phyloP scores from a whole-genome alignment of 2,329 filamentous ascomycete species.

The Aspergillus candidus region DNA sequence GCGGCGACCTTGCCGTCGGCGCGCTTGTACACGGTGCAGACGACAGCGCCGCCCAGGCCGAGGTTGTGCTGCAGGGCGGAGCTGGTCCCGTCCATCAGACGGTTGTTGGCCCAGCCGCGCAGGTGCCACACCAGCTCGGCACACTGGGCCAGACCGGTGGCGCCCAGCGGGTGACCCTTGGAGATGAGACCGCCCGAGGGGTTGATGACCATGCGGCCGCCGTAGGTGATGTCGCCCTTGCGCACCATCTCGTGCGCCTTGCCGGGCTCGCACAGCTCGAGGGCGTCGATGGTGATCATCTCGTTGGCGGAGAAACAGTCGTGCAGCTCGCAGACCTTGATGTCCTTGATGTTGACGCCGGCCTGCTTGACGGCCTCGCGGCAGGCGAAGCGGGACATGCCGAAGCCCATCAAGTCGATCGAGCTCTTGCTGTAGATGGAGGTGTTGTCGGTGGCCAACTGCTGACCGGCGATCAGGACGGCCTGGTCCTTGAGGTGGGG shows the following conservation, averaged over 20 bases:
- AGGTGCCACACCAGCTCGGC: constrained; percentile 94
- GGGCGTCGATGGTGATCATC: constrained; percentile 80
- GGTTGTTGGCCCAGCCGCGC: constrained; percentile 92
- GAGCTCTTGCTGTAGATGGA: constrained; percentile 70
- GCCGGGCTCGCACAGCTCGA: constrained; percentile 70
- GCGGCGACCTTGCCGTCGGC: constrained; percentile 65
- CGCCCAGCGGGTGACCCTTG: constrained; percentile 91
- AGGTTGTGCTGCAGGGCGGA: constrained; percentile 87
- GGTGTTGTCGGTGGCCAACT: constrained; percentile 76
- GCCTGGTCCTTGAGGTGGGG: constrained; percentile 77
- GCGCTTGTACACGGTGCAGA: constrained; percentile 82
- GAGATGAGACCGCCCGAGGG: constrained; percentile 91
- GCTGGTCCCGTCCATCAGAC: constrained; percentile 61
- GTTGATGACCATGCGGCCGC: constrained; percentile 75
- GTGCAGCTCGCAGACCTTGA: constrained; percentile 85
- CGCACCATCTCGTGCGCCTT: constrained; percentile 91
- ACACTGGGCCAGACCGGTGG: constrained; percentile 91
- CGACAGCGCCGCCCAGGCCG: constrained; percentile 81
- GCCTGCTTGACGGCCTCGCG: constrained; percentile 64
- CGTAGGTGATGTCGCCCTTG: constrained; percentile 84
- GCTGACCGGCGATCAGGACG: constrained; percentile 83
- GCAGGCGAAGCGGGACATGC: constrained; percentile 71
- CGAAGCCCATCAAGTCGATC: constrained; percentile 84
- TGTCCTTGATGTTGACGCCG: constrained; percentile 57
- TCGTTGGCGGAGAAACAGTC: constrained; percentile 97